These are phyloP conservation scores for Lachancea cidri DNA, from an alignment of 805 yeast genomes.

Conservation along the genomic window DNA sequence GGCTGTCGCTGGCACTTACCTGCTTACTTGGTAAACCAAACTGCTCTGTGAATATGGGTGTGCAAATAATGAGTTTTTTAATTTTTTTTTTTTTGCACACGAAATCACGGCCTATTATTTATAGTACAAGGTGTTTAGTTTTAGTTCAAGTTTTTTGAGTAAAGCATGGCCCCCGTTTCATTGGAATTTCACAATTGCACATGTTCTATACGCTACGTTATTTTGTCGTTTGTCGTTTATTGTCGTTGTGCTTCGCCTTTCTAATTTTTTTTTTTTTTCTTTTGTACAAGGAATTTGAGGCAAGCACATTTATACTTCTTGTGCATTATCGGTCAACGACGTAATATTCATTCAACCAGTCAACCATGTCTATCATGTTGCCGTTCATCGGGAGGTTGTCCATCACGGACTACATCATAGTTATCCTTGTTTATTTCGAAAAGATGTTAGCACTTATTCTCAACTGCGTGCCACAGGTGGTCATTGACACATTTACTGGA, in stretches of 20 bases:
- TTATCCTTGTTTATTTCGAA: constrained; percentile 47
- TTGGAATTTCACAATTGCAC: too few relatives aligned
- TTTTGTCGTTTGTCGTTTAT: too few relatives aligned
- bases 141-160: too few relatives aligned
- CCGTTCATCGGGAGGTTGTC: constrained; percentile 46
- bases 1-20: constrained; percentile 51
- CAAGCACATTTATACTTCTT: constrained; percentile 1
- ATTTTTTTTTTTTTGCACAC: too few relatives aligned
- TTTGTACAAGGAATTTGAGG: neutral
- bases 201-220: too few relatives aligned
- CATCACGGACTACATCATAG: constrained; percentile 45
- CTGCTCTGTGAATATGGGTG: neutral
- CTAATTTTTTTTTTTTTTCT: neutral
- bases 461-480: constrained; percentile 39
- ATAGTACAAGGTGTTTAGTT: too few relatives aligned
- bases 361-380: constrained; percentile 13
- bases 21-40: constrained; percentile 30
- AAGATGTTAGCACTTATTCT: constrained; percentile 42
- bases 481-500: constrained; percentile 36
- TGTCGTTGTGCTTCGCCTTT: too few relatives aligned
- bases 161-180: too few relatives aligned
- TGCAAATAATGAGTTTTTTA: too few relatives aligned
- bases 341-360: constrained; percentile 1
- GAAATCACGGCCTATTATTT: too few relatives aligned
- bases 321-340: neutral